Evolutionary conservation across 306 rosid species (phyloP).

Genomic region (peach (Prunus persica)): Prunus_persica_NCBIv2 NC_034009.1:23428501-23429000

Average conservation of each 20-base stretch:
- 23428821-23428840: constrained; percentile 23
- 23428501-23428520: background rate
- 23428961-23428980: no score
- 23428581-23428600: constrained; percentile 9
- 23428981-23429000: no score
- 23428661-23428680: background rate
- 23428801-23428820: constrained; percentile 39
- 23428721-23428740: background rate
- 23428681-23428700: background rate
- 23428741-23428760: constrained; percentile 3
- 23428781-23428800: constrained; percentile 30
- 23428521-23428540: background rate
- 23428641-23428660: background rate
- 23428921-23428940: background rate
- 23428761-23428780: background rate
- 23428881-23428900: background rate
- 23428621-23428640: background rate
- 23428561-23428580: background rate
- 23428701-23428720: background rate
- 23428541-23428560: background rate
- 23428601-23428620: constrained; percentile 2
- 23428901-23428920: background rate
- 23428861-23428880: background rate
- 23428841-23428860: constrained; percentile 26
- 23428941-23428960: background rate